Conservation (phyloP, 805 yeast species). For the Saccharomycopsis fibuligera region DNA sequence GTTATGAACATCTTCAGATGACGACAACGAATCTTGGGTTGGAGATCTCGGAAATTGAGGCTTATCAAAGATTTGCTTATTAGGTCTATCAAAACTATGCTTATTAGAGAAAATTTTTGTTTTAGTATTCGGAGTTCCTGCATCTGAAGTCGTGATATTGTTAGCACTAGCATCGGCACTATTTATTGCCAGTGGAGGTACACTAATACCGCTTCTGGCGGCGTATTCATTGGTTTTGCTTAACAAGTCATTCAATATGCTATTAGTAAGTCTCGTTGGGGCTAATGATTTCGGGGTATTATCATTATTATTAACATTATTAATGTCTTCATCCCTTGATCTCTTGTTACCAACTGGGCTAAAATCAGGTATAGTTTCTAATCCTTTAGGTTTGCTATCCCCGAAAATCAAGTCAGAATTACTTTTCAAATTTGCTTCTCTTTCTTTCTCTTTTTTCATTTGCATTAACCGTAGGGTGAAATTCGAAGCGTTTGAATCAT, state of each 20-base stretch:
- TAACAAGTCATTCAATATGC: conserved; percentile 12
- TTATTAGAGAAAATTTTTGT: conserved; percentile 12
- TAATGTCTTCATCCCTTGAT: conserved; percentile 1
- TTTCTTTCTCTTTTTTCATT: conserved; percentile 17
- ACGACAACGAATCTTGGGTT: conserved; percentile 20
- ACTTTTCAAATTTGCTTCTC: background rate
- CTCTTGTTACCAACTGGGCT: no score
- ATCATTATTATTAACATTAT: background rate
- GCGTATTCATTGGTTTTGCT: conserved; percentile 18
- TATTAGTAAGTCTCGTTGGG: conserved; percentile 14
- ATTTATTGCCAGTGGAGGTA: background rate
- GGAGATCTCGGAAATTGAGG: conserved; percentile 19
- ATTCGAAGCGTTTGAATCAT: conserved; percentile 14
- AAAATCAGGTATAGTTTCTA: no score
- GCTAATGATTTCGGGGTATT: conserved; percentile 9
- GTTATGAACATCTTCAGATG: conserved; percentile 21
- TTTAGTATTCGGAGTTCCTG: background rate
- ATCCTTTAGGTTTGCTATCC: no score
- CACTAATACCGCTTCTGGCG: conserved; percentile 13
- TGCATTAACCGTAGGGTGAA: conserved; percentile 19
- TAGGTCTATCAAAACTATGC: conserved; percentile 16
- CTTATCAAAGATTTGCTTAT: conserved; percentile 13
- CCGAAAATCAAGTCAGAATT: no score
- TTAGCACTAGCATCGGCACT: background rate
- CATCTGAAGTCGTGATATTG: background rate